These are phyloP conservation scores for Neonectria sp. DNA, from an alignment of 2,329 filamentous ascomycete genomes.

Conservation along the genomic window DNA sequence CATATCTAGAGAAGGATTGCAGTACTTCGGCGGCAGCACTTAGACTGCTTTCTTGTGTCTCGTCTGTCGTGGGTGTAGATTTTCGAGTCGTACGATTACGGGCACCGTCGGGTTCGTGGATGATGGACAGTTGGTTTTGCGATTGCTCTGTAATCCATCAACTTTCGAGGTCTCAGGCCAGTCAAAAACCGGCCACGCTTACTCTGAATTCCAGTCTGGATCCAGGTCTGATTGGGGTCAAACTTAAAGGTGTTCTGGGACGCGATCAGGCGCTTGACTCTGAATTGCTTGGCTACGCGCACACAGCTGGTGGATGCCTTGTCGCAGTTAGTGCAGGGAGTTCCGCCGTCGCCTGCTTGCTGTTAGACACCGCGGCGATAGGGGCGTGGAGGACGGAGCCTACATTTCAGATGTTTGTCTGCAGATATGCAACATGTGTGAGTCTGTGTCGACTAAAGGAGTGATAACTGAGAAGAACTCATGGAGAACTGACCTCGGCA, in stretches of 20 bases:
- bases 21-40: conserved; percentile 25
- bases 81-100: not conserved
- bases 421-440: not conserved
- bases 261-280: conserved; percentile 34
- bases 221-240: conserved; percentile 36
- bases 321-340: conserved; percentile 33
- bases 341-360: conserved; percentile 27
- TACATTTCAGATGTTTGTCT: conserved; percentile 39
- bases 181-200: not conserved
- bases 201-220: conserved; percentile 28
- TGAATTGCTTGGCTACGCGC: conserved; percentile 26
- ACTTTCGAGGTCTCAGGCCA: not conserved
- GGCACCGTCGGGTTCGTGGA: conserved; percentile 28
- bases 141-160: conserved; percentile 5
- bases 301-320: conserved; percentile 20
- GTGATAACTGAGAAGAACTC: no score
- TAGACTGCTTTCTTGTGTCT: conserved; percentile 12
- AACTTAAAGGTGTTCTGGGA: conserved; percentile 32
- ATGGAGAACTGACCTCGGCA: conserved; percentile 28
- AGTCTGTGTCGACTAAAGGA: not conserved
- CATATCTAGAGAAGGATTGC: conserved; percentile 23
- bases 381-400: not conserved
- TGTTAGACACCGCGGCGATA: not conserved
- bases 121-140: conserved; percentile 16
- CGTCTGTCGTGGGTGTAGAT: not conserved